A percentile compares a stretch with the other conserved stretches of the same genome.
These are phyloP conservation scores for Sclerotinia spermophila DNA, from an alignment of 2,329 filamentous ascomycete species.

Conservation along the genomic window DNA sequence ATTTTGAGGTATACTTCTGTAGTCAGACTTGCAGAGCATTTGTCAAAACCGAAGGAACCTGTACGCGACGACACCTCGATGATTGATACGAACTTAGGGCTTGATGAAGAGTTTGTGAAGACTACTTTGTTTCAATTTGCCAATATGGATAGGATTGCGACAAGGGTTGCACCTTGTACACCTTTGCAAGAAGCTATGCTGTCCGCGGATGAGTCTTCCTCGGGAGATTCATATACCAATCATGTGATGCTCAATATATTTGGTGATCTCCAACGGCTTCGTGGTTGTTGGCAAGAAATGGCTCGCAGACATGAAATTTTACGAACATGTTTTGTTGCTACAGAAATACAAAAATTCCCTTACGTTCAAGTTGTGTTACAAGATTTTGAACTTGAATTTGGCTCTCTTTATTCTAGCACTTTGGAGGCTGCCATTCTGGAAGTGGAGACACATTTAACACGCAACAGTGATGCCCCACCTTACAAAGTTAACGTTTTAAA, in stretches of 20 bases:
- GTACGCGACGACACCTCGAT: background rate
- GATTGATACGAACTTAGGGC: conserved; percentile 25
- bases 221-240: conserved; percentile 64
- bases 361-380: conserved; percentile 70
- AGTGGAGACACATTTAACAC: background rate
- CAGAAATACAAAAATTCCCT: conserved; percentile 55
- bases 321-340: conserved; percentile 70
- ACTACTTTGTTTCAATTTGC: conserved; percentile 26
- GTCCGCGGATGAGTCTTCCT: conserved; percentile 47
- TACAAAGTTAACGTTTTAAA: conserved; percentile 29
- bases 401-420: conserved; percentile 4
- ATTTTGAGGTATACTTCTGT: conserved; percentile 68
- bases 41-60: conserved; percentile 21
- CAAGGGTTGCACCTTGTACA: conserved; percentile 72
- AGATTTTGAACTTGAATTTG: conserved; percentile 38
- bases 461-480: conserved; percentile 27
- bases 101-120: conserved; percentile 26
- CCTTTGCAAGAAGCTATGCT: conserved; percentile 88
- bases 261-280: conserved; percentile 49
- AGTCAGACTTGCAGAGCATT: conserved; percentile 51
- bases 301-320: conserved; percentile 68
- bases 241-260: conserved; percentile 61
- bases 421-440: conserved; percentile 1
- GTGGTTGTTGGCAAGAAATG: conserved; percentile 59
- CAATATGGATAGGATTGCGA: conserved; percentile 38